Evolutionary conservation across 257 asterid species (phyloP).

Genomic region (Osmanthus fragrans): DNA sequence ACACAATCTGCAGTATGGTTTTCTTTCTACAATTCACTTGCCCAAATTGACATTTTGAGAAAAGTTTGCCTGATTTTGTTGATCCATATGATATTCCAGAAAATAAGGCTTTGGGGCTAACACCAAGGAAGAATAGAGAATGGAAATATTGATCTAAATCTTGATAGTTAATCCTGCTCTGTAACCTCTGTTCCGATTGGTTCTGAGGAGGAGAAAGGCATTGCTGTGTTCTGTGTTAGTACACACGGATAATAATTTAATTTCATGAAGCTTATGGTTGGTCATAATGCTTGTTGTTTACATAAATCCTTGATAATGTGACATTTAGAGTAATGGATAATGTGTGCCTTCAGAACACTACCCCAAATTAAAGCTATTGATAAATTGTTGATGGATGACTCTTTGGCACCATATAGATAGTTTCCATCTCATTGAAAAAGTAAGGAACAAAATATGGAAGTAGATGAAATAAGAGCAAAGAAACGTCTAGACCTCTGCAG

Average conservation of each 20-base stretch:
- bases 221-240: neutral
- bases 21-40: neutral
- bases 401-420: neutral
- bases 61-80: neutral
- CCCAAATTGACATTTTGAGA: neutral
- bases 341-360: neutral
- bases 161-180: neutral
- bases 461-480: neutral
- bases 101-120: neutral
- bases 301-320: neutral
- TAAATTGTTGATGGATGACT: neutral
- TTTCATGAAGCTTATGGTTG: neutral
- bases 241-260: neutral
- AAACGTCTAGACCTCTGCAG: slow-evolving; percentile 4
- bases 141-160: neutral
- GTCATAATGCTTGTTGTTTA: neutral
- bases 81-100: neutral
- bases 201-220: neutral
- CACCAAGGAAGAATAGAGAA: neutral
- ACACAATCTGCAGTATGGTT: neutral
- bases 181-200: neutral
- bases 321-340: neutral
- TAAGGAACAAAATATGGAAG: neutral
- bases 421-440: neutral
- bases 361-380: neutral